phyloP scores from a whole-genome alignment of 2,329 filamentous ascomycete genomes.

The Nigrospora osmanthi region DNA sequence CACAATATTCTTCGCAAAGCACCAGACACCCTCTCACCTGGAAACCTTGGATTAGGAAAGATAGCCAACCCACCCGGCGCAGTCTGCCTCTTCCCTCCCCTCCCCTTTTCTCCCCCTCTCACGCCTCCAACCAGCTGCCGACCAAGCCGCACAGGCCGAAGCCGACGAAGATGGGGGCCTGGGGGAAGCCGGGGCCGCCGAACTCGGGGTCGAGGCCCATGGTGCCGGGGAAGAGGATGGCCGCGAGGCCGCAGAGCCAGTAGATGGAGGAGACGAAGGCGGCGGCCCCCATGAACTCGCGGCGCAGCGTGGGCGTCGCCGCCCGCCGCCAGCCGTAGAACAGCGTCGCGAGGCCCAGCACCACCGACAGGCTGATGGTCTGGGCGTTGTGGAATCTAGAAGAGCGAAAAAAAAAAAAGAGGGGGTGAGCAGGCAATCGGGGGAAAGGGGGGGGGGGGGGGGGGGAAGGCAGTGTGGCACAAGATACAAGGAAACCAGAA shows the following conservation, averaged over 20 bases:
- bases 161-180: conserved; percentile 21
- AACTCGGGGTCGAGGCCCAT: conserved; percentile 34
- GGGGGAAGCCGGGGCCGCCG: conserved; percentile 33
- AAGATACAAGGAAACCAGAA: background rate
- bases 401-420: too few relatives aligned
- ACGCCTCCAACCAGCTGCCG: conserved; percentile 11
- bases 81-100: too few relatives aligned
- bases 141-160: conserved; percentile 14
- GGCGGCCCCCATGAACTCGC: conserved; percentile 23
- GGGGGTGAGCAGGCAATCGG: conserved; percentile 2
- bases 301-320: conserved; percentile 12
- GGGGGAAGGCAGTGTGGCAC: background rate
- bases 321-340: conserved; percentile 28
- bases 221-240: conserved; percentile 28
- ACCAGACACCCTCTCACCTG: too few relatives aligned
- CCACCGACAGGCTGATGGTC: conserved; percentile 30
- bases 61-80: too few relatives aligned
- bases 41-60: too few relatives aligned
- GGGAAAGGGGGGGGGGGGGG: too few relatives aligned
- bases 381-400: conserved; percentile 32
- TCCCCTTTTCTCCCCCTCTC: background rate
- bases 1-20: too few relatives aligned
- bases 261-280: conserved; percentile 30
- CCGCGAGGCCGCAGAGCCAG: conserved; percentile 29
- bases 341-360: conserved; percentile 28